phyloP scores from a whole-genome alignment of 306 rosid genomes.

The Cercis canadensis region DNA sequence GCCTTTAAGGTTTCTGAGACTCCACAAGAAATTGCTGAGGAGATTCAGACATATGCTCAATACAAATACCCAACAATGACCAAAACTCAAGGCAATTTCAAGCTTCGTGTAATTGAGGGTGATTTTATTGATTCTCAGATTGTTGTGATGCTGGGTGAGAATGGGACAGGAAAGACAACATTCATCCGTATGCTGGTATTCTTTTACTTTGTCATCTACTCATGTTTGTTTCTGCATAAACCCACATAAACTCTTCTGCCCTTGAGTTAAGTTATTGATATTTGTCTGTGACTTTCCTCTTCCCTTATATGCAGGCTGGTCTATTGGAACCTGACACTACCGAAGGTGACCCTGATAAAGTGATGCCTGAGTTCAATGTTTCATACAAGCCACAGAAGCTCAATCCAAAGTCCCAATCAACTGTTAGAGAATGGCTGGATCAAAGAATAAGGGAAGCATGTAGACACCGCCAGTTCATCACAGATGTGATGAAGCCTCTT shows the following conservation, averaged over 20 bases:
- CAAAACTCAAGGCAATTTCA: conserved; percentile 91
- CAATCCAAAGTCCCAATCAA: conserved; percentile 81
- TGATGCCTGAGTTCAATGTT: conserved; percentile 95
- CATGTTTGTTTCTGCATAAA: conserved; percentile 21
- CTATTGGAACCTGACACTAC: conserved; percentile 81
- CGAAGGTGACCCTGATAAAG: conserved; percentile 75
- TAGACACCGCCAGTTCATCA: conserved; percentile 88
- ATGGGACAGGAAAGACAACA: conserved; percentile 98
- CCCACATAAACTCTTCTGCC: background rate
- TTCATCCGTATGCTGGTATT: conserved; percentile 98
- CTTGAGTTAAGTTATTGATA: too few species aligned
- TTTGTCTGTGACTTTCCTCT: background rate
- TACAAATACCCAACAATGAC: conserved; percentile 90
- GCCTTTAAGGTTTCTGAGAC: conserved; percentile 91
- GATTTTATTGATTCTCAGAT: conserved; percentile 99
- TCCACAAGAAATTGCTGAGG: conserved; percentile 96
- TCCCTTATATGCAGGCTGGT: conserved; percentile 76
- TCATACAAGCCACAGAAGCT: conserved; percentile 99
- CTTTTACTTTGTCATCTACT: conserved; percentile 18
- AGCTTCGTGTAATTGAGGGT: conserved; percentile 82
- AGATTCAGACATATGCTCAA: conserved; percentile 87
- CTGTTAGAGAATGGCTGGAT: conserved; percentile 81
- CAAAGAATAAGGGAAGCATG: conserved; percentile 83
- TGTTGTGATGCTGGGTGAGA: conserved; percentile 98
- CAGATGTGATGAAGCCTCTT: conserved; percentile 99